Evolutionary conservation across 176 grass and related monocot species (phyloP).

Genomic region (Lolium perenne): DNA sequence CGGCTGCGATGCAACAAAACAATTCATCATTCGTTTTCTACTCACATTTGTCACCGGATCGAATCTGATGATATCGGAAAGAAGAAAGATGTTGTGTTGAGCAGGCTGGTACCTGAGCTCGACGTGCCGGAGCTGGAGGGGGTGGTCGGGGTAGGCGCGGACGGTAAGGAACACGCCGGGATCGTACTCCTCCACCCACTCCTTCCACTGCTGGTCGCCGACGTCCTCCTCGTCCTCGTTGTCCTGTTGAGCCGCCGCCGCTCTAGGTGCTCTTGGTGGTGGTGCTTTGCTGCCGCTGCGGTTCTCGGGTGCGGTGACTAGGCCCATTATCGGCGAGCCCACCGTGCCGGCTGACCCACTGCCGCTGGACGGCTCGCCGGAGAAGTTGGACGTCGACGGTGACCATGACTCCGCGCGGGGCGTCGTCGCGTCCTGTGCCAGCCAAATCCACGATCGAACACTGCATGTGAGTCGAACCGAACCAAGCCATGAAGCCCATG

Average conservation of each 20-base stretch:
- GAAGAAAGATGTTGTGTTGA: not conserved
- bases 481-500: not conserved
- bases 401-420: not conserved
- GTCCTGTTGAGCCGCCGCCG: not conserved
- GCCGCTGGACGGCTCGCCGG: constrained; percentile 44
- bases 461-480: not conserved
- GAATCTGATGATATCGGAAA: not conserved
- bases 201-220: not conserved
- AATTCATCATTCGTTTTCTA: not conserved
- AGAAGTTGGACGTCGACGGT: constrained; percentile 32
- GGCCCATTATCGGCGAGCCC: constrained; percentile 53
- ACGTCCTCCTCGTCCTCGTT: not conserved
- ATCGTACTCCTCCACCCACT: constrained; percentile 42
- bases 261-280: not conserved
- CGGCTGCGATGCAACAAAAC: constrained; percentile 30
- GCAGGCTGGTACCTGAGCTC: constrained; percentile 18
- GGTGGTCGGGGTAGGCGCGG: not conserved
- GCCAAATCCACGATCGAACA: not conserved
- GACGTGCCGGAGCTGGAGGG: constrained; percentile 29
- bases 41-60: not conserved
- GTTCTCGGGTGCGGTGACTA: constrained; percentile 30
- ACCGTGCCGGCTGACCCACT: constrained; percentile 47
- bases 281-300: not conserved
- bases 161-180: constrained; percentile 34
- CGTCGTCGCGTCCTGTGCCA: not conserved